Base-by-base conservation (phyloP, 2,329 filamentous ascomycete species). In the Pyrenophora seminiperda region DNA sequence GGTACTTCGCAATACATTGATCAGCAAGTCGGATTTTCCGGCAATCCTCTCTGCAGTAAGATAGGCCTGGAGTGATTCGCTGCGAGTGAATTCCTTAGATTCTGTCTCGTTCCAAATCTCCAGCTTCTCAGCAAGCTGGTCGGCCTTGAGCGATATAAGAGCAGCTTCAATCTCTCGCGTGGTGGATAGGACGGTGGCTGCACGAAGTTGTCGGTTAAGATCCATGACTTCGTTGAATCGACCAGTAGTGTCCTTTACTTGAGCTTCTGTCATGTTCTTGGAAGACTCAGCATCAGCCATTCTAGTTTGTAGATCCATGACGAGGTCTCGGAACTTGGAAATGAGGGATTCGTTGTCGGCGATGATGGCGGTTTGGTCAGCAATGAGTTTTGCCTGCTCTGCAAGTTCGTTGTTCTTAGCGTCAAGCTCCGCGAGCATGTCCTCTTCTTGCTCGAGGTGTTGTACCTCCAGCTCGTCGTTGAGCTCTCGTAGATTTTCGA, bases 171-270 rank as follows among this genome's bases (percentile, higher is more conserved):
- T 96, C 0, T 91, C 91, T 77, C 96, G 97, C 66, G 90, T 87
- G 71, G 96, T 93, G 2, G 93, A 89, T 77, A 96, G 96, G 32
- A 91, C 84, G 9, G 91, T 91, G 10, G 91, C 95, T 47, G 89
- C 83, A 67, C 96, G 93, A 34, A 99, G 82, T 75, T 96, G 95
- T 82, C 93, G 84, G 73, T 97, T 97, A 37, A 99, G 82, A 66
- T 99, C 93, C 84, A 96, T 89, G 88, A 99, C 96, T 45, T 93
- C 91, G 56, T 91, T 85, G 36, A 93, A 96, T 55, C 91, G 88
- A 63, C 84, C 89, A 58, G 87, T 92, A 47, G 97, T 83, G 71
- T 97, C 91, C 70, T 92, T 91, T 1, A 93, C 91, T 71, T 97
- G 92, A 13, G 88, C 88, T 72, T 97, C 94, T 1, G 91, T 95